Evolutionary conservation across 768 basidiomycete genomes (phyloP).

Genomic region (Leucocoprinus leucothites): DNA sequence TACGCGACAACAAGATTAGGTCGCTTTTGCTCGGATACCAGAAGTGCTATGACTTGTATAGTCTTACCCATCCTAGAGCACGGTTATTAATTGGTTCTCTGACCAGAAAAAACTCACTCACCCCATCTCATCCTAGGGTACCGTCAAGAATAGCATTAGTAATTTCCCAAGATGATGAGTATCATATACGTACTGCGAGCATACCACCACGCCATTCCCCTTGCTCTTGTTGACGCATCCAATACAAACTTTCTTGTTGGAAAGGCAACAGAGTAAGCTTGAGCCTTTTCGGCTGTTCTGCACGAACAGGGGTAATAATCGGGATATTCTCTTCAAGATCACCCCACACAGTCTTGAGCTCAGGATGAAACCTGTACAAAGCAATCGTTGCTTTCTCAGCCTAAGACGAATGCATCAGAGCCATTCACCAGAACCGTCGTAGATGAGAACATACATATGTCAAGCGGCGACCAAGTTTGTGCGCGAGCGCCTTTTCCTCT

Average conservation of each 20-base stretch:
- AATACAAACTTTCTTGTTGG: constrained; percentile 90
- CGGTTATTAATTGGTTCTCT: constrained; percentile 11
- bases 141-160: too few relatives aligned
- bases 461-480: constrained; percentile 68
- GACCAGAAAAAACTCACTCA: constrained; percentile 28
- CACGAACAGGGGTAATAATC: constrained; percentile 61
- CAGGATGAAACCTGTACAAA: constrained; percentile 70
- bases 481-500: constrained; percentile 48
- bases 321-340: constrained; percentile 66
- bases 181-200: constrained; percentile 66
- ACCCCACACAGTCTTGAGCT: constrained; percentile 84
- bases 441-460: constrained; percentile 50
- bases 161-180: neutral
- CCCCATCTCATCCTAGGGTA: constrained; percentile 87
- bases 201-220: constrained; percentile 88
- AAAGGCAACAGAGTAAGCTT: constrained; percentile 89
- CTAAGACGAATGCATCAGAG: constrained; percentile 32
- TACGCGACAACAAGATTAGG: constrained; percentile 94
- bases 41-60: constrained; percentile 91
- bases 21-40: constrained; percentile 72
- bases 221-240: constrained; percentile 95
- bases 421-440: constrained; percentile 8
- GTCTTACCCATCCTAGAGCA: constrained; percentile 82
- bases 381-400: constrained; percentile 68
- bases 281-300: constrained; percentile 77